Evolutionary conservation across 306 rosid species (phyloP), one percentile per base, ranked within the genome.

Genomic region (Sphenostylis stenocarpa): DNA sequence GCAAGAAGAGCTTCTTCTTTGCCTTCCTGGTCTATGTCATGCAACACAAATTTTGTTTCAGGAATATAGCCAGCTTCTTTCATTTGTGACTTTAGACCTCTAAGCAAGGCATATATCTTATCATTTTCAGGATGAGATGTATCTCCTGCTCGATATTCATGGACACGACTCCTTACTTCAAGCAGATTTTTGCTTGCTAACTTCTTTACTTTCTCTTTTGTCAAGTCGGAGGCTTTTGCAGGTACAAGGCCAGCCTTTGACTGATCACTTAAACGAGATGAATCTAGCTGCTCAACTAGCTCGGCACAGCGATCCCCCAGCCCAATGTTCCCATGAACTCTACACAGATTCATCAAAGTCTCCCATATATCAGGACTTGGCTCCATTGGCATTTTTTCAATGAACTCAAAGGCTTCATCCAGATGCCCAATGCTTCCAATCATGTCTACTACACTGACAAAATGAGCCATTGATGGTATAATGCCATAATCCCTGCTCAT

Each of bases 81-180:
- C 97, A 91, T 91, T 76, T 86, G 94, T 70, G 85, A 80, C 86
- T 74, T 89, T 84, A 91, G 5, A 73, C 91, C 84, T 89, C 94
- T 83, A 67, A 89, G 92, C 47, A 83, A 76, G 20, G 91, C 75
- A 77, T 91, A 91, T 60, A 89, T 56, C 83, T 82, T 85, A 56
- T 91, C 86, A 77, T 76, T 88, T 15, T 88, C 88, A 16, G 97
- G 94, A 73, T 89, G 96, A 79, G 92, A 87, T 56, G 90, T 91
- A 77, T 91, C 97, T 73, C 97, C 94, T 6, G 97, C 97, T 72
- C 97, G 85, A 82, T 91, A 91, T 85, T 91, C 97, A 70, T 85
- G 97, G 69, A 91, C 92, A 34, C 91, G 83, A 78, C 94, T 91
- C 85, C 90, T 82, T 38, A 86, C 89, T 79, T 88, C 94, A 60